phyloP scores from a whole-genome alignment of 306 rosid species.

The Vigna mungo region DNA sequence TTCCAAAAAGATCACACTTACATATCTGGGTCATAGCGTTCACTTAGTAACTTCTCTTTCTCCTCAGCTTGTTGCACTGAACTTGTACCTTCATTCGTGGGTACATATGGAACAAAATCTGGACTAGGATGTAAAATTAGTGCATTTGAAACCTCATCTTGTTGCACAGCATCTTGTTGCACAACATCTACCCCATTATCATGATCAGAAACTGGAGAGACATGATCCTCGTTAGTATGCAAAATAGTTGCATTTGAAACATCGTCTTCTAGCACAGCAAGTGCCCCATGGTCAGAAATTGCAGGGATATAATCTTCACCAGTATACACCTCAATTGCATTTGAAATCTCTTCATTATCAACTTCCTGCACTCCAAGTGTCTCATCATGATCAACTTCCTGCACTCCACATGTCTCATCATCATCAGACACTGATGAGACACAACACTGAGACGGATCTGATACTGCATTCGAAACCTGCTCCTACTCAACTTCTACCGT shows the following conservation, averaged over 20 bases:
- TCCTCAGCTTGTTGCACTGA: constrained; percentile 44
- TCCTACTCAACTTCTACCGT: constrained; percentile 47
- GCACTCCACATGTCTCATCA: background rate
- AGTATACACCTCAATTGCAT: constrained; percentile 51
- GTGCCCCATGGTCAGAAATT: constrained; percentile 48
- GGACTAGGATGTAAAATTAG: constrained; percentile 53
- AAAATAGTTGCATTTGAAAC: constrained; percentile 45
- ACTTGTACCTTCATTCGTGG: constrained; percentile 42
- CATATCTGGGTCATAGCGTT: constrained; percentile 67
- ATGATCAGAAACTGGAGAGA: constrained; percentile 58
- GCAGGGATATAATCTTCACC: constrained; percentile 57
- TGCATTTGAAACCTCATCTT: constrained; percentile 52
- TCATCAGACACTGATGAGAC: constrained; percentile 57
- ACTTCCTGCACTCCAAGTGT: background rate
- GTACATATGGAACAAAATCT: constrained; percentile 54
- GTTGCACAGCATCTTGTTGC: no score
- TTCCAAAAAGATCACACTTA: constrained; percentile 39
- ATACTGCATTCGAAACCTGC: constrained; percentile 51
- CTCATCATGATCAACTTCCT: constrained; percentile 37
- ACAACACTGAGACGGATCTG: constrained; percentile 55
- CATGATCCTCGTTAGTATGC: constrained; percentile 56
- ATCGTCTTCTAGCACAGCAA: constrained; percentile 61
- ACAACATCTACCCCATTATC: constrained; percentile 2
- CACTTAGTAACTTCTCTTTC: constrained; percentile 65
- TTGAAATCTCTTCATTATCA: constrained; percentile 61